Base-by-base conservation (phyloP, 768 basidiomycete genomes). In the Mycena venus region DNA sequence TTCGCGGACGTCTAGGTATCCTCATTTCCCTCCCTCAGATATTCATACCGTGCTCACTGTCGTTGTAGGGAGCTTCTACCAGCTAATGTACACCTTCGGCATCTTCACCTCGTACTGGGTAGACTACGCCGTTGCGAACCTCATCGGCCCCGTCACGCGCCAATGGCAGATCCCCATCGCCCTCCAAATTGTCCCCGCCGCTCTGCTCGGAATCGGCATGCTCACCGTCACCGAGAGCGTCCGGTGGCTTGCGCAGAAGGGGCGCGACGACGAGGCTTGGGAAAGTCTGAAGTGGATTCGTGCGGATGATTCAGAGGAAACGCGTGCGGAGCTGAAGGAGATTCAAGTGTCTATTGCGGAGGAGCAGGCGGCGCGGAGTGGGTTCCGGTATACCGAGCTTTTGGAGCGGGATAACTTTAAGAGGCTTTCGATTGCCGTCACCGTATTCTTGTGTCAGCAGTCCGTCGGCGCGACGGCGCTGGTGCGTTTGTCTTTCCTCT, bases 71-170 rank as follows among this genome's bases (percentile, higher is more conserved):
- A 42, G 38, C 42, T 68, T 68, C 42, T 68, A 59, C 31, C 67
- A 68, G 44, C 56, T 68, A 8, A 59, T 59, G 67, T 68, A 68
- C 67, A 60, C 67, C 7, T 68, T 68, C 38, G 67, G 67, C 1
- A 68, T 68, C 11, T 68, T 68, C 42, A 68, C 67, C 19, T 40
- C 67, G 14, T 68, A 68, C 42, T 68, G 67, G 67, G 67, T 68
- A 3, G 67, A 68, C 40, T 68, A 68, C 29, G 67, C 56, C 31
- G 67, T 68, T 2, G 67, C 67, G 23, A 68, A 68, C 40, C 42
- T 10, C 19, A 14, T 68, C 5, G 56, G 58, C 25, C 25, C 49
- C 29, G 58, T 60, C 12, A 68, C 67, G 21, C 49, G 53, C 15
- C 67, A 68, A 21, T 68, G 67, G 67, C 67, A 68, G 58, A 19